These are phyloP conservation scores for Conringia planisiliqua DNA, from an alignment of 345 rosid genomes.

Conservation along the genomic window DNA sequence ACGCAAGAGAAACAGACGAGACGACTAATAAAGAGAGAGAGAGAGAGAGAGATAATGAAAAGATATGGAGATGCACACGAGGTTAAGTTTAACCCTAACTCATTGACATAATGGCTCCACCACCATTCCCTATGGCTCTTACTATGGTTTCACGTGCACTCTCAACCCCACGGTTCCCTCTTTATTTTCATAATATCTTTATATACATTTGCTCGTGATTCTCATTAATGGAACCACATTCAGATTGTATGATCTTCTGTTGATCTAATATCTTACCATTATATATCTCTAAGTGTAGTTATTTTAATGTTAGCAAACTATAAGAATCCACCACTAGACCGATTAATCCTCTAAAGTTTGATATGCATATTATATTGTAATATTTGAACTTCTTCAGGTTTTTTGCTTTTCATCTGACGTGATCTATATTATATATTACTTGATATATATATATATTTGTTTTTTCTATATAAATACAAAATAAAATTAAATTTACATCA, in stretches of 20 bases:
- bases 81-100: slow-evolving; percentile 23
- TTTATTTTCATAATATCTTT: neutral
- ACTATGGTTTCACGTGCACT: slow-evolving; percentile 19
- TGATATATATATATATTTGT: no score
- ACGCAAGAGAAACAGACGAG: neutral
- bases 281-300: neutral
- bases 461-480: no score
- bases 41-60: neutral
- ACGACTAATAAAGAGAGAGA: neutral
- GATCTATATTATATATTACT: no score
- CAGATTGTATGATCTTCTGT: neutral
- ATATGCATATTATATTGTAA: no score
- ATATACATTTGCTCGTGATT: neutral
- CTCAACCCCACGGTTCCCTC: slow-evolving; percentile 7
- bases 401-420: neutral
- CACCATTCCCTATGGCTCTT: neutral
- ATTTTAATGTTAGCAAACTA: neutral
- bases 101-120: slow-evolving; percentile 36
- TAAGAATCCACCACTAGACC: neutral
- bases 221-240: neutral
- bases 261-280: neutral
- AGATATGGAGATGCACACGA: slow-evolving; percentile 38
- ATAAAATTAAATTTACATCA: no score
- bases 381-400: neutral
- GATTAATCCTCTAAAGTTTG: neutral